Evolutionary conservation across 1,284 basidiomycete species (phyloP).

Genomic region (Rhodotorula sp.): DNA sequence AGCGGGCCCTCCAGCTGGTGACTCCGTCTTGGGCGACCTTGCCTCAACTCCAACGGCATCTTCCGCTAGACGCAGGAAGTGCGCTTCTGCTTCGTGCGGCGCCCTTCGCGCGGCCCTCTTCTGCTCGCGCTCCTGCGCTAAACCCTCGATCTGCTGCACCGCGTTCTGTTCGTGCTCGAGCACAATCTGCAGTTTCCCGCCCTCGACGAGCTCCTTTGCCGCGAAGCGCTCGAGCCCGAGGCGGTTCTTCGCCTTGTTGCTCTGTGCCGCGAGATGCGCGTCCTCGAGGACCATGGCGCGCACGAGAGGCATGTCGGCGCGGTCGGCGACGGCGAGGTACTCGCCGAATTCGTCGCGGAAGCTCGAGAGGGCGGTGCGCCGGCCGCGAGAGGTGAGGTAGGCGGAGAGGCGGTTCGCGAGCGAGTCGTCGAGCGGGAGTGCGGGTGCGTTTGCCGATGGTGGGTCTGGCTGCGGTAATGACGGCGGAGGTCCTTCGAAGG

Average conservation of each 20-base stretch:
- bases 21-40: not conserved
- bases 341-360: slow-evolving; percentile 16
- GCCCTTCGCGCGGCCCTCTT: not conserved
- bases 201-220: too few species aligned
- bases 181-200: not conserved
- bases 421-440: not conserved
- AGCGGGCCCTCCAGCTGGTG: not conserved
- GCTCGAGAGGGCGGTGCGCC: not conserved
- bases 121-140: not conserved
- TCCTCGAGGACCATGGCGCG: slow-evolving; percentile 24
- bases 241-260: not conserved
- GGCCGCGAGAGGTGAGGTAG: slow-evolving; percentile 16
- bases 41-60: not conserved
- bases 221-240: slow-evolving; percentile 5
- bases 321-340: slow-evolving; percentile 6
- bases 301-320: slow-evolving; percentile 18
- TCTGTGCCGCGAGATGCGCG: not conserved
- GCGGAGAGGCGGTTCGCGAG: slow-evolving; percentile 1
- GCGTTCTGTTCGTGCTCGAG: not conserved
- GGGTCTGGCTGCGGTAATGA: not conserved
- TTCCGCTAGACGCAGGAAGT: too few species aligned
- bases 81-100: too few species aligned
- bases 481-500: accelerated
- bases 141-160: not conserved
- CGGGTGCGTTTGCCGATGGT: too few species aligned